These are phyloP conservation scores for Aspergillus unguis DNA, from an alignment of 2,329 filamentous ascomycete species.

Conservation along the genomic window DNA sequence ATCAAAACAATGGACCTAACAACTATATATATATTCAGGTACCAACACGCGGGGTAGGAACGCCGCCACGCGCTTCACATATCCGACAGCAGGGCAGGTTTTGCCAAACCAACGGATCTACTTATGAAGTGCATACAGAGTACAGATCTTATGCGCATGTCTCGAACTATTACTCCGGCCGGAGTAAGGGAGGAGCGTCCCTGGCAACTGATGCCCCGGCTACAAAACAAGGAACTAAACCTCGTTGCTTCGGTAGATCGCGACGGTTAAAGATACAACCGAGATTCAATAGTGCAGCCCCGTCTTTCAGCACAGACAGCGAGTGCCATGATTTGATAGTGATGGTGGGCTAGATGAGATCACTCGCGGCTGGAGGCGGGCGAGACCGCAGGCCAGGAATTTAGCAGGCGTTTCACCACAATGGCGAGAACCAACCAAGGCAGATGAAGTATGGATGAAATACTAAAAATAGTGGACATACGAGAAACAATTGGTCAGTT, in stretches of 20 bases:
- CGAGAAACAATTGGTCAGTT: neutral
- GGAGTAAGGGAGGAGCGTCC: too few species aligned
- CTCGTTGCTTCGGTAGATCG: too few species aligned
- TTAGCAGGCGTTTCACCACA: neutral
- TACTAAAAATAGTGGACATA: conserved; percentile 6
- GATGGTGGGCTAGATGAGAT: neutral
- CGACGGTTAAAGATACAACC: too few species aligned
- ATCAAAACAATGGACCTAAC: too few species aligned
- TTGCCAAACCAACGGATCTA: too few species aligned
- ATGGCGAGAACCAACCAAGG: neutral
- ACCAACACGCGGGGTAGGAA: neutral
- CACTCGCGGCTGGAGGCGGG: neutral
- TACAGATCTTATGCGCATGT: too few species aligned
- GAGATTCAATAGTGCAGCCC: neutral
- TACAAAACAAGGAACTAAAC: too few species aligned
- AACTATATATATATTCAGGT: neutral
- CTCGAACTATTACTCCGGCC: too few species aligned
- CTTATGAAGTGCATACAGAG: too few species aligned
- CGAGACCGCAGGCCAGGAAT: conserved; percentile 3
- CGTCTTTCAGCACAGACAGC: neutral
- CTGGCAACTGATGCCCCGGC: too few species aligned
- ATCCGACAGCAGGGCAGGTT: neutral
- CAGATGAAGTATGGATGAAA: neutral
- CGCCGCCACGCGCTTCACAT: neutral
- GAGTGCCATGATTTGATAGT: neutral